Evolutionary conservation across 257 asterid species (phyloP).

Genomic region (Sherardia arvensis): DNA sequence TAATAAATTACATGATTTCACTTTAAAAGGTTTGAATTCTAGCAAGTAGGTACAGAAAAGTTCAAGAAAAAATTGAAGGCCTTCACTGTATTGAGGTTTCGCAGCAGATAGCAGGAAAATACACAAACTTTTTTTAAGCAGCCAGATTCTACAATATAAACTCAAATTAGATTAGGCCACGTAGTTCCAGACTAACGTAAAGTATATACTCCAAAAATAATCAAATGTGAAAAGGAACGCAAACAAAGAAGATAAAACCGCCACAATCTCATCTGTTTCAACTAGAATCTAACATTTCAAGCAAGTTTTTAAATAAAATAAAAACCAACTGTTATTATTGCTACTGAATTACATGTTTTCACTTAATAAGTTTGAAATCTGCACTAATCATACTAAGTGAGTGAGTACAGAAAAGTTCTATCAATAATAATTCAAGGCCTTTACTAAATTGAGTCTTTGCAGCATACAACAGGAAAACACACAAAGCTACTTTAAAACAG

Average conservation of each 20-base stretch:
- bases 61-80: background rate
- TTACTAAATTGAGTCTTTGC: background rate
- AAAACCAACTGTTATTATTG: background rate
- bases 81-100: background rate
- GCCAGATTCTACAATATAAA: slow-evolving; percentile 7
- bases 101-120: slow-evolving; percentile 5
- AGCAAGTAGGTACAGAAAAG: background rate
- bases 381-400: background rate
- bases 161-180: slow-evolving; percentile 42
- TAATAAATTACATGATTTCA: background rate
- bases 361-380: background rate
- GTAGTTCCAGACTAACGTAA: slow-evolving; percentile 54
- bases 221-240: too few relatives aligned
- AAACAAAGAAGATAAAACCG: too few relatives aligned
- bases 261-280: background rate
- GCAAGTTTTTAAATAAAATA: background rate
- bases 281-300: background rate
- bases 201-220: slow-evolving; percentile 94
- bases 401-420: background rate
- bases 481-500: background rate
- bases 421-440: background rate
- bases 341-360: background rate
- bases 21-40: background rate
- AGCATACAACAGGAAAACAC: slow-evolving; percentile 2
- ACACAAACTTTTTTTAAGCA: background rate